A percentile compares a stretch with the other conserved stretches of the same genome.
Conservation (phyloP, 805 yeast species). For the Zygoascus flipseniorum region DNA sequence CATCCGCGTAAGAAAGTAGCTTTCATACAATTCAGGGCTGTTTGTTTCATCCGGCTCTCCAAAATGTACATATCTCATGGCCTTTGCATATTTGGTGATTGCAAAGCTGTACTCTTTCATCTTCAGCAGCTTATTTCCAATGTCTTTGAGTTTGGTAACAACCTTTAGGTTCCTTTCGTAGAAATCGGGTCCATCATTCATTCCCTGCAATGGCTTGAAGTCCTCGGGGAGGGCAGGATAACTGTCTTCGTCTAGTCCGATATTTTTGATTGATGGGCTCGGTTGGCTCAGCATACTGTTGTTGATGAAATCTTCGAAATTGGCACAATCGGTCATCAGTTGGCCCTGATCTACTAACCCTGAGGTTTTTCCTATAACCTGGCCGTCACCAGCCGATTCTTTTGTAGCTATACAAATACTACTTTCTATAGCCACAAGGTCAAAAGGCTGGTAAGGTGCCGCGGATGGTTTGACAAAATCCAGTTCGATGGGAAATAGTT, state of each 20-base stretch:
- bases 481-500: not conserved
- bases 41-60: not conserved
- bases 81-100: conserved; percentile 61
- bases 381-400: not conserved
- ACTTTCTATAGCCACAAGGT: not conserved
- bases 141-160: conserved; percentile 54
- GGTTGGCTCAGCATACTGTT: not conserved
- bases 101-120: conserved; percentile 50
- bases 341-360: not conserved
- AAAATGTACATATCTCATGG: conserved; percentile 47
- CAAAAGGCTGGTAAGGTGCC: not conserved
- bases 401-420: not conserved
- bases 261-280: not conserved
- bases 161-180: conserved; percentile 39
- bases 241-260: not conserved
- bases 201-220: not conserved
- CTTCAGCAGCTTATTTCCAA: conserved; percentile 73
- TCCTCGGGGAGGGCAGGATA: not conserved
- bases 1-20: not conserved
- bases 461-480: not conserved
- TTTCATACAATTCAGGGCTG: not conserved
- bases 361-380: not conserved
- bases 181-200: conserved; percentile 1
- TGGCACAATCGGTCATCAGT: not conserved
- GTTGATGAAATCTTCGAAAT: not conserved